A percentile compares a stretch with the other conserved stretches of the same genome.
These are phyloP conservation scores for Russula abietina DNA, from an alignment of 768 basidiomycete genomes.

Conservation along the genomic window DNA sequence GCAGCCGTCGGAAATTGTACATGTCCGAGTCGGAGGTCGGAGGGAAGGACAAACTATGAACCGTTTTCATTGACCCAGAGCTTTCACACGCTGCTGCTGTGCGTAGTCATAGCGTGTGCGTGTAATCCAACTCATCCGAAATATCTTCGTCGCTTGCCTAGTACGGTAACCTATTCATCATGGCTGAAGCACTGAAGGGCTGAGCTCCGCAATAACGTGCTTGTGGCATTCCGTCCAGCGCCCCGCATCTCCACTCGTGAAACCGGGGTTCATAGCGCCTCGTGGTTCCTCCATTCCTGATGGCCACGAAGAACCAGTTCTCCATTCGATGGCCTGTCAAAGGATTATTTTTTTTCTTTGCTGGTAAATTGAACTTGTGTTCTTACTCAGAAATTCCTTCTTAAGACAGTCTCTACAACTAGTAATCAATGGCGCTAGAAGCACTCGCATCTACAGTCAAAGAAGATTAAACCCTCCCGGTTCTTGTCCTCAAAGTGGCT, in stretches of 20 bases:
- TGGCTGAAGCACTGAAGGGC: neutral
- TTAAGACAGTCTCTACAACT: neutral
- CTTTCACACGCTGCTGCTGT: neutral
- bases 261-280: too few relatives aligned
- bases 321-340: neutral
- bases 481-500: neutral
- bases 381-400: neutral
- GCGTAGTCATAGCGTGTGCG: neutral
- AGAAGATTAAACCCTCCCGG: neutral
- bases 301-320: neutral
- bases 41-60: neutral
- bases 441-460: neutral
- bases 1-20: neutral
- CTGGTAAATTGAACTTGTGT: neutral
- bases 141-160: neutral
- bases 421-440: neutral
- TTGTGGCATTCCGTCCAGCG: neutral
- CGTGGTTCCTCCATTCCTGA: neutral
- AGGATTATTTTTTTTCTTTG: neutral
- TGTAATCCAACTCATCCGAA: neutral
- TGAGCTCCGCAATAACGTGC: too few relatives aligned
- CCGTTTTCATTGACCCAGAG: neutral
- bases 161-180: neutral
- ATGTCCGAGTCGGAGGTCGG: neutral
- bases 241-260: neutral